Evolutionary conservation across 352 stramenopile genomes (phyloP), one percentile per base, ranked within the genome.

Genomic region (Pythium rhizo-oryzae): DNA sequence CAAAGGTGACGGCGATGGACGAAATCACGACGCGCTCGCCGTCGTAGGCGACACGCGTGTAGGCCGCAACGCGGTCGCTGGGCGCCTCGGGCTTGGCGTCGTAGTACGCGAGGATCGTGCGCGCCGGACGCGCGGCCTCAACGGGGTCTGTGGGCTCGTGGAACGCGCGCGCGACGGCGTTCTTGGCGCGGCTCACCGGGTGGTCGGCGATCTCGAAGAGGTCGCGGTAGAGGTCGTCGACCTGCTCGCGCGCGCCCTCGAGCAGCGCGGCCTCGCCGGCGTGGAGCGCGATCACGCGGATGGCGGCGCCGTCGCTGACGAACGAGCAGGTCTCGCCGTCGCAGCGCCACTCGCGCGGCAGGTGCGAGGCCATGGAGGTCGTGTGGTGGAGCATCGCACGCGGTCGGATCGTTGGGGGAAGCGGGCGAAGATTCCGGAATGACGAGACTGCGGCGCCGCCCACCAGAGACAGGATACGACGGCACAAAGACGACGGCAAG

Each of bases 311-410:
- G 50, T 44, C 49, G 35, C 28, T 55, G 15, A 60, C 51, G 41
- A 60, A 54, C 15, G 51, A 37, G 30, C 35, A 33, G 3, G 50
- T n/a, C n/a, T n/a, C 43, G 23, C n/a, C 39, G n/a, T 60, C 60
- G 28, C 51, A 67, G n/a, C 23, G 37, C 60, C 60, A 67, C n/a
- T 59, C 51, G 16, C 51, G 60, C 5, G 60, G 60, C n/a, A n/a
- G n/a, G n/a, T n/a, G n/a, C n/a, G n/a, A n/a, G n/a, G n/a, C n/a
- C n/a, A n/a, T n/a, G n/a, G n/a, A n/a, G n/a, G n/a, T n/a, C n/a
- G n/a, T n/a, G n/a, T n/a, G n/a, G n/a, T n/a, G n/a, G n/a, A n/a
- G n/a, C n/a, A n/a, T n/a, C n/a, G n/a, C n/a, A n/a, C n/a, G n/a
- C n/a, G n/a, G n/a, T n/a, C n/a, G n/a, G n/a, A n/a, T n/a, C n/a